phyloP scores from a whole-genome alignment of 1,139 yeast species.

The Suhomyces bokatorum region DNA sequence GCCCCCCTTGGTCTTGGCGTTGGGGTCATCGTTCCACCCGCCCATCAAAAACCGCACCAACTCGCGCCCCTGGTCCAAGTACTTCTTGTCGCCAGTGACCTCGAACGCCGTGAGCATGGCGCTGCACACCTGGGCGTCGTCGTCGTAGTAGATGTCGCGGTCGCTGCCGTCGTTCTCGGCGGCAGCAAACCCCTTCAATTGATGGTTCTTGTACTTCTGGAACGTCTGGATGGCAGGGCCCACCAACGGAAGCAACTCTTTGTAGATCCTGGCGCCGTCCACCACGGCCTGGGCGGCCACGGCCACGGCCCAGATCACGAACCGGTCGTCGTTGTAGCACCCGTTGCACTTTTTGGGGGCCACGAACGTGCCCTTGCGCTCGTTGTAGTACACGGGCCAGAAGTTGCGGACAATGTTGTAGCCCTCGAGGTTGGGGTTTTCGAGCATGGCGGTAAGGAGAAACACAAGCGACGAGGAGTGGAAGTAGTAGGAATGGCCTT shows the following conservation, averaged over 20 bases:
- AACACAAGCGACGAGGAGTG: neutral
- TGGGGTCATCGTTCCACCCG: slow-evolving; percentile 56
- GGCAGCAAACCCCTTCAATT: slow-evolving; percentile 56
- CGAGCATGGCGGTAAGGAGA: slow-evolving; percentile 23
- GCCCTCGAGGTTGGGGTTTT: slow-evolving; percentile 53
- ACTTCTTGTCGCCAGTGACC: slow-evolving; percentile 57
- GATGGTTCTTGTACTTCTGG: slow-evolving; percentile 53
- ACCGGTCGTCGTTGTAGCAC: slow-evolving; percentile 54
- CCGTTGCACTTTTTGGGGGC: slow-evolving; percentile 48
- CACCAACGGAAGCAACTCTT: slow-evolving; percentile 57
- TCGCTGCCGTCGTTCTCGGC: slow-evolving; percentile 58
- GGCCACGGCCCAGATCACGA: slow-evolving; percentile 69
- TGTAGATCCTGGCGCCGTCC: slow-evolving; percentile 59
- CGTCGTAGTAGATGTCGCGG: slow-evolving; percentile 70
- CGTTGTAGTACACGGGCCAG: slow-evolving; percentile 52
- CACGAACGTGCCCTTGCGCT: slow-evolving; percentile 41
- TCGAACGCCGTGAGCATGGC: slow-evolving; percentile 69
- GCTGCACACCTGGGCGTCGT: slow-evolving; percentile 73
- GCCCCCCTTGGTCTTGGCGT: slow-evolving; percentile 54
- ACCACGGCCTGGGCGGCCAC: slow-evolving; percentile 64
- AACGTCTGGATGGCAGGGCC: slow-evolving; percentile 55
- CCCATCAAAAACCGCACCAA: slow-evolving; percentile 64
- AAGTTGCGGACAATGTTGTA: slow-evolving; percentile 44
- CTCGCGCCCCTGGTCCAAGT: slow-evolving; percentile 58
- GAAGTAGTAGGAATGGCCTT: neutral